Conservation (phyloP, 2,329 filamentous ascomycete species). For the Penicillium sp. region DNA sequence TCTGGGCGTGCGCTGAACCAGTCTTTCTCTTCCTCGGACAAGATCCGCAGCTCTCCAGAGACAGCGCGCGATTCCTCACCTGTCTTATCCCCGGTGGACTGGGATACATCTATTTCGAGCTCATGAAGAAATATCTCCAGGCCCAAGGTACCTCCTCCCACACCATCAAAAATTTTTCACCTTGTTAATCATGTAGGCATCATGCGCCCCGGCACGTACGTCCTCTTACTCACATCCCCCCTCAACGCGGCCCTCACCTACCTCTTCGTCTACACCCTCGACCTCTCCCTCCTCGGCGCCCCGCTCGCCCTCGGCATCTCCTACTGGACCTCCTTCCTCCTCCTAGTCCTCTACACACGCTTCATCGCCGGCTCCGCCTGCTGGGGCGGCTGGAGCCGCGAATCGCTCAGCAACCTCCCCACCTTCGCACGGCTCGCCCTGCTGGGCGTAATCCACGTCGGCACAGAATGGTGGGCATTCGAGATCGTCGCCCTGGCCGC, state of each 20-base stretch:
- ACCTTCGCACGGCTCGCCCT: constrained; percentile 76
- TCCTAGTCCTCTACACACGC: constrained; percentile 73
- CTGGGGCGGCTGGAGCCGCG: constrained; percentile 75
- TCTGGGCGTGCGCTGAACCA: constrained; percentile 77
- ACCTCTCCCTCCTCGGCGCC: constrained; percentile 75
- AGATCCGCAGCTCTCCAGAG: constrained; percentile 74
- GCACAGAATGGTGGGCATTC: constrained; percentile 94
- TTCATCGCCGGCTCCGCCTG: constrained; percentile 74
- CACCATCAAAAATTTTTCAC: no score
- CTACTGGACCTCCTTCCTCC: constrained; percentile 82
- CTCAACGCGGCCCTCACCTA: constrained; percentile 64
- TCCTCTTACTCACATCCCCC: constrained; percentile 65
- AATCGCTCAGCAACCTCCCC: constrained; percentile 68
- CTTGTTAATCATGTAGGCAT: constrained; percentile 50
- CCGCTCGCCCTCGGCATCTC: constrained; percentile 82
- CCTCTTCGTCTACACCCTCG: constrained; percentile 74
- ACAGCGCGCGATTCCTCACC: constrained; percentile 74
- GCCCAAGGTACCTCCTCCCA: constrained; percentile 53
- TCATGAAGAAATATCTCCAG: constrained; percentile 68
- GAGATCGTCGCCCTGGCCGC: constrained; percentile 86
- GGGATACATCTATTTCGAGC: constrained; percentile 87
- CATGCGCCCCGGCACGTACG: constrained; percentile 68
- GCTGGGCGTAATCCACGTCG: constrained; percentile 80
- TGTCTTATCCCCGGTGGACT: constrained; percentile 79
- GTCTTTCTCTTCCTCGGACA: constrained; percentile 78